Evolutionary conservation across 2,329 filamentous ascomycete genomes (phyloP), one percentile per base, ranked within the genome.

Genomic region (Diplodia corticola): DNA sequence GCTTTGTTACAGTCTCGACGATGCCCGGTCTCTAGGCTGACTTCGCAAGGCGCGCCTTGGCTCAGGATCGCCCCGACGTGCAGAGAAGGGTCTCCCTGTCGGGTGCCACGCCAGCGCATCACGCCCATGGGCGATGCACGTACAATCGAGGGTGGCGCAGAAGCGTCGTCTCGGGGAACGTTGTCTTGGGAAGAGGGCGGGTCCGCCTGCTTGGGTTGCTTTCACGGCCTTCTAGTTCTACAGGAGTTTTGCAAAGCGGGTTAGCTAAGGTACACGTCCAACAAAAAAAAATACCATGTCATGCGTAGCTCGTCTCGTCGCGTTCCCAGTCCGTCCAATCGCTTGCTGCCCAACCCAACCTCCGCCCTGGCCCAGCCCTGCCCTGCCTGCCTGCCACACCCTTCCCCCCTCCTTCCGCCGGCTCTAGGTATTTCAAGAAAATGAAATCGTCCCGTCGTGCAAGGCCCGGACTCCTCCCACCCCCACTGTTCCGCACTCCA

Each of bases 301-400:
- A 64, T 64, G 61, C 61, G 61, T 55, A 64, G 60, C 48, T 63
- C 46, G 60, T 64, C 61, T 64, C 61, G 61, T 64, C 61, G 50
- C 61, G 61, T 64, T 64, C 33, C 61, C 44, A n/a, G 17, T 54
- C 49, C 61, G 54, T 54, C 61, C 61, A 64, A 64, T 64, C 63
- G 63, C 63, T 65, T 59, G 63, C 63, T 65, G 63, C 63, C 63
- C 63, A 65, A 65, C 63, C 51, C 40, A 44, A 65, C 57, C 63
- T 57, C 63, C 44, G 53, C 63, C 63, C 37, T 53, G 37, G 50
- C 24, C 40, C 51, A 55, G 51, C 51, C 37, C 51, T 53, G 30
- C 63, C 63, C 28, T 37, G n/a, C n/a, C n/a, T n/a, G n/a, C n/a
- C n/a, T n/a, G n/a, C n/a, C n/a, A n/a, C n/a, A n/a, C n/a, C n/a